Evolutionary conservation across 2,329 filamentous ascomycete genomes (phyloP).

Genomic region (Epichloe gansuensis): DNA sequence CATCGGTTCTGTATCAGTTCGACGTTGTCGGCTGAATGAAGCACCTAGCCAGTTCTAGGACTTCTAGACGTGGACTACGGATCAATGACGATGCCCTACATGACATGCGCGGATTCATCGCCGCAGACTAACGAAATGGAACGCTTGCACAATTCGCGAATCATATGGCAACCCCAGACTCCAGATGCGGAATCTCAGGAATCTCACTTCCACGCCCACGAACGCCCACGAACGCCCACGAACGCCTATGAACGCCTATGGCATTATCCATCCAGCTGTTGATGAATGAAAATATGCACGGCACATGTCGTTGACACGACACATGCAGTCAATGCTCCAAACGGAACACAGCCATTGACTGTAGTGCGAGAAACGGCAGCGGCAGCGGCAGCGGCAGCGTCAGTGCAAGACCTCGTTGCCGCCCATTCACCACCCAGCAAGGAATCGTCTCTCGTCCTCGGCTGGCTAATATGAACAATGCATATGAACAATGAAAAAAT

Average conservation of each 20-base stretch:
- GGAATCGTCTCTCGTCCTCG: neutral
- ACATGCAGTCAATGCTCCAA: neutral
- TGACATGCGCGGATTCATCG: neutral
- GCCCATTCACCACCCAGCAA: neutral
- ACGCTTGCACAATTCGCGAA: neutral
- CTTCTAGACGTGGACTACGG: too few relatives aligned
- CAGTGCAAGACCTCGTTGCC: neutral
- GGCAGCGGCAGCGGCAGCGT: neutral
- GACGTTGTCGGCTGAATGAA: neutral
- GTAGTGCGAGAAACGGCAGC: neutral
- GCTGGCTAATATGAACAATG: neutral
- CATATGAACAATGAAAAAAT: too few relatives aligned
- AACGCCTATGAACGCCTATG: too few relatives aligned
- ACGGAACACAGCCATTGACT: neutral
- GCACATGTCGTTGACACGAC: neutral
- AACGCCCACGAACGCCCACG: too few relatives aligned
- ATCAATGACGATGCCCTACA: neutral
- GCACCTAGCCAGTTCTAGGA: neutral
- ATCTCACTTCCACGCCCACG: neutral
- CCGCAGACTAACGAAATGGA: neutral
- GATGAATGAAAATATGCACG: neutral
- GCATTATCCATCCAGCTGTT: neutral
- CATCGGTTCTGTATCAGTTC: too few relatives aligned
- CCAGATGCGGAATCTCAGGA: neutral
- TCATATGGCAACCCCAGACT: neutral